These are phyloP conservation scores for Leccinum rimulosum DNA, from an alignment of 768 basidiomycete species.

Conservation along the genomic window DNA sequence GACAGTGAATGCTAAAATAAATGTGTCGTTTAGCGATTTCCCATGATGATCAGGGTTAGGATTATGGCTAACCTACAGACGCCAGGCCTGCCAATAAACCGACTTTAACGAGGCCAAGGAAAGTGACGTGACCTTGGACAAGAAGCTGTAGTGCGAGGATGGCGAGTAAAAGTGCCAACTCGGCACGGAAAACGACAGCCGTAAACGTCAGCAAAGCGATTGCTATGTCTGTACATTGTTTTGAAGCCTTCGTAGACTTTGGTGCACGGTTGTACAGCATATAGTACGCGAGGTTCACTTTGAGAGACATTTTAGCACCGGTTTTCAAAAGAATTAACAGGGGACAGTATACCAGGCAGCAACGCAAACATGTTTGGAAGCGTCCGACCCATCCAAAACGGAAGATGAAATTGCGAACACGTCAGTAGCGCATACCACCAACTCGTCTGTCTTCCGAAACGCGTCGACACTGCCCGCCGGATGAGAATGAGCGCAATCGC, in stretches of 20 bases:
- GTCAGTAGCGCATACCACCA: conserved; percentile 66
- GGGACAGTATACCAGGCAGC: conserved; percentile 56
- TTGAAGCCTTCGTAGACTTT: conserved; percentile 38
- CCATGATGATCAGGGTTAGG: background rate
- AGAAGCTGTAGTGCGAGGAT: conserved; percentile 59
- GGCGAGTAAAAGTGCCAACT: conserved; percentile 66
- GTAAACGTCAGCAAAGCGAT: conserved; percentile 65
- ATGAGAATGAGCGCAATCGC: conserved; percentile 61
- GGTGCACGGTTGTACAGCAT: conserved; percentile 41
- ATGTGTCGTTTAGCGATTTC: background rate
- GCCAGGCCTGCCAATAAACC: conserved; percentile 47
- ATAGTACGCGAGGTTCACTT: conserved; percentile 57
- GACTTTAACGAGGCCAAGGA: conserved; percentile 44
- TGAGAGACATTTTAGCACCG: background rate
- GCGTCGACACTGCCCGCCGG: conserved; percentile 54
- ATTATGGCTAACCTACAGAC: conserved; percentile 48
- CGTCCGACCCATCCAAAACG: conserved; percentile 92
- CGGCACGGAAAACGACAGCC: conserved; percentile 74
- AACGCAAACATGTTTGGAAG: conserved; percentile 94
- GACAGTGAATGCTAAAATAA: conserved; percentile 52
- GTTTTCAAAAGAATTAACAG: background rate
- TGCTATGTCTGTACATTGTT: conserved; percentile 36
- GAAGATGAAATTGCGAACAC: conserved; percentile 84
- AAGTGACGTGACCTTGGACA: conserved; percentile 38
- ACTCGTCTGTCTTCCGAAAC: conserved; percentile 61